These are phyloP conservation scores for Hygrophorus pudorinus DNA, from an alignment of 768 basidiomycete genomes.

Conservation along the genomic window DNA sequence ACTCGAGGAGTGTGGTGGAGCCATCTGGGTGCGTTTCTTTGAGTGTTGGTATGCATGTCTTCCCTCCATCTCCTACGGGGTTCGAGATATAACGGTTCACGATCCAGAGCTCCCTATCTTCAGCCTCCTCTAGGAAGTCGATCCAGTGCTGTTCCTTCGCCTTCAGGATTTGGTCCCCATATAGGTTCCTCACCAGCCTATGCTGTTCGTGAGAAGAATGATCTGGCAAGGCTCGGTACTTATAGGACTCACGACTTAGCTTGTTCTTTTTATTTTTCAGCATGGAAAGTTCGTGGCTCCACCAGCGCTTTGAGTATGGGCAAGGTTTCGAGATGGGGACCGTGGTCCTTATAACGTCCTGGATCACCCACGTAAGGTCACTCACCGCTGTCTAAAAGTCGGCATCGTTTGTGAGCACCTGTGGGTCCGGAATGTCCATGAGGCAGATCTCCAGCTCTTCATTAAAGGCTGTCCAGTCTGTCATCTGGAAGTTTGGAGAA, in stretches of 20 bases:
- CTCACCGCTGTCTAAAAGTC: slow-evolving; percentile 4
- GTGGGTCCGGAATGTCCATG: slow-evolving; percentile 8
- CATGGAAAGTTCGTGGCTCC: not conserved
- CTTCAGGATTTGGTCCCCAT: not conserved
- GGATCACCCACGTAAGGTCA: not conserved
- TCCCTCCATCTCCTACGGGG: slow-evolving; percentile 4
- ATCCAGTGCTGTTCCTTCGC: slow-evolving; percentile 13
- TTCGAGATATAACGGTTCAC: slow-evolving; percentile 8
- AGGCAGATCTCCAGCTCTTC: slow-evolving; percentile 8
- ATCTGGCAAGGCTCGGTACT: not conserved
- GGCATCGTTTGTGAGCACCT: slow-evolving; percentile 6
- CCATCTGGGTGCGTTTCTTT: not conserved
- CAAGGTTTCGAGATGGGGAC: not conserved
- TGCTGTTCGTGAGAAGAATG: not conserved
- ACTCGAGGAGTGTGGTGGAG: not conserved
- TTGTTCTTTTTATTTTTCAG: not conserved
- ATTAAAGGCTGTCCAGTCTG: slow-evolving; percentile 22
- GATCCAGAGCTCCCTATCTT: slow-evolving; percentile 9
- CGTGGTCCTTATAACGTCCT: not conserved
- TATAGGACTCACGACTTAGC: not conserved
- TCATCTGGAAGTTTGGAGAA: slow-evolving; percentile 16
- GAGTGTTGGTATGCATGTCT: slow-evolving; percentile 10
- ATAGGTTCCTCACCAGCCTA: slow-evolving; percentile 6
- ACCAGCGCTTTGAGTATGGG: slow-evolving; percentile 2
- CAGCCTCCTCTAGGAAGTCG: slow-evolving; percentile 11